Evolutionary conservation across 2,329 filamentous ascomycete genomes (phyloP).

Genomic region (Talaromyces sp.): DNA sequence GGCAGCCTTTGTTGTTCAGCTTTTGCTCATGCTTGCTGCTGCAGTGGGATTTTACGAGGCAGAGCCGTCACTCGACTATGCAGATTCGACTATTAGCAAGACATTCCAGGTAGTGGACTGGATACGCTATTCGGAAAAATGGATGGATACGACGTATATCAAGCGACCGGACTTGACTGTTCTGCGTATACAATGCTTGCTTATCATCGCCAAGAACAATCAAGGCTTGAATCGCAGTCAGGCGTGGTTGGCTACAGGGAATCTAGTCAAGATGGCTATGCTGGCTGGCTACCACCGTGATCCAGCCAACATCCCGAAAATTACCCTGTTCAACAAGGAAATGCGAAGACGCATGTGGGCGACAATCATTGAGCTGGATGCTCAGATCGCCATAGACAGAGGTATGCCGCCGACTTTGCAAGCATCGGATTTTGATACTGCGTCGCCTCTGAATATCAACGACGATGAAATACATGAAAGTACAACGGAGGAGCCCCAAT

Average conservation of each 20-base stretch:
- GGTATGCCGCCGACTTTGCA: slow-evolving; percentile 54
- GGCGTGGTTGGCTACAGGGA: slow-evolving; percentile 51
- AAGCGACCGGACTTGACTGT: slow-evolving; percentile 53
- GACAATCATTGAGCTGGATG: slow-evolving; percentile 57
- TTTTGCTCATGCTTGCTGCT: slow-evolving; percentile 40
- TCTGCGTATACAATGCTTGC: slow-evolving; percentile 53
- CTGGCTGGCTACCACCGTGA: slow-evolving; percentile 54
- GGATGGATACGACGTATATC: slow-evolving; percentile 73
- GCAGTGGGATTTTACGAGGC: slow-evolving; percentile 40
- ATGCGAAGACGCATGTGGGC: slow-evolving; percentile 58
- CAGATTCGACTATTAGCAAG: slow-evolving; percentile 26
- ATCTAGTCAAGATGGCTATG: slow-evolving; percentile 53
- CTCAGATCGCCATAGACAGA: slow-evolving; percentile 56
- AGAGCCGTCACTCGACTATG: slow-evolving; percentile 29
- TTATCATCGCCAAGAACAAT: slow-evolving; percentile 51
- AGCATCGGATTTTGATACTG: slow-evolving; percentile 49
- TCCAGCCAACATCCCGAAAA: slow-evolving; percentile 33
- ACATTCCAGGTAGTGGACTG: slow-evolving; percentile 57
- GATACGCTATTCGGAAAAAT: slow-evolving; percentile 84
- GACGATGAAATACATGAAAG: slow-evolving; percentile 50
- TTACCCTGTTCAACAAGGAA: slow-evolving; percentile 44
- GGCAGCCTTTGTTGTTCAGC: slow-evolving; percentile 36
- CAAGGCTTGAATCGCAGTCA: slow-evolving; percentile 56
- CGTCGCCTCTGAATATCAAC: slow-evolving; percentile 51
- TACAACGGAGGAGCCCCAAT: slow-evolving; percentile 32